Base-by-base conservation (phyloP, 495 filamentous ascomycete species). In the Opeltia flavorubescens region DNA sequence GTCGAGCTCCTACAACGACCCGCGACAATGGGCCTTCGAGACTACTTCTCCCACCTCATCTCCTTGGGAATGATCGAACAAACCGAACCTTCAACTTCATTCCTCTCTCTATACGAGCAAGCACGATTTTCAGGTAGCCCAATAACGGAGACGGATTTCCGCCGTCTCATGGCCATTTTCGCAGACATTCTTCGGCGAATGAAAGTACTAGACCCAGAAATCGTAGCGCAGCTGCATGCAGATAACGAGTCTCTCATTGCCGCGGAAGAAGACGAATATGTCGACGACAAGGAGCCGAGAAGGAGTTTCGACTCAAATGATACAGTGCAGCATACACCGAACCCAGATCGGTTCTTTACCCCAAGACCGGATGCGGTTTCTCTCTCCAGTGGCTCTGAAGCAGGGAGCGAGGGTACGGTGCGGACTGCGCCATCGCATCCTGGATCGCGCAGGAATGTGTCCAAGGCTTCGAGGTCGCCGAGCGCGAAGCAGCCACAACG, bases 101-200 rank as follows among this genome's bases (percentile, higher is more conserved):
- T 98, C 55, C 61, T 96, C 15, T 57, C 65, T 1, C 62, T 73
- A 7, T 98, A 95, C 62, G 91, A 98, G 66, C 65, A 70, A 28
- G 86, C 89, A 0, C 75, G 91, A 24, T 98, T 94, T 62, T 86
- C 82, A 0, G 64, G 71, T 0, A 59, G 65, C 11, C 65, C 69
- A 6, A 59, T 84, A 5, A 61, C 71, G 11, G 84, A 91, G 54
- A 46, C 59, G 0, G 74, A 86, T 43, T 96, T 98, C 57, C 70
- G 83, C n/a, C 60, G 62, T 4, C 63, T 98, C 46, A 94, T 96
- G 89, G 74, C 76, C 44, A 64, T 84, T n/a, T 94, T 95, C 62
- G 78, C 89, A 0, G 80, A 87, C 28, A 66, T 98, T 4, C 58
- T 98, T 21, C 72, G 77, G 23, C 75, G 73, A 6, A 94, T 96